Evolutionary conservation across 805 yeast species (phyloP).

Genomic region (Grigorovia yakushimaensis): DNA sequence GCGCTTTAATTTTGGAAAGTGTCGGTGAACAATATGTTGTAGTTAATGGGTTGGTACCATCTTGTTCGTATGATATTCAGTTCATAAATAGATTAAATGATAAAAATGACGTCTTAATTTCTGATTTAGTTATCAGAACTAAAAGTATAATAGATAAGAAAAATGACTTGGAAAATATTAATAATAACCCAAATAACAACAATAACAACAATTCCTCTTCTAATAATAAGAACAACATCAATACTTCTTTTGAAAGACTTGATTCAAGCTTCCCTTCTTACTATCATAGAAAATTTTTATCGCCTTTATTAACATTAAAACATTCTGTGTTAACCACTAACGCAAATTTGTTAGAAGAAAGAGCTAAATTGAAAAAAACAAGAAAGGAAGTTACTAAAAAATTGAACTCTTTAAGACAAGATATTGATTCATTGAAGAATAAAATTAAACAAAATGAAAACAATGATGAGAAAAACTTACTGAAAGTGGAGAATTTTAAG

Average conservation of each 20-base stretch:
- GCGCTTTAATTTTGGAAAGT: conserved; percentile 32
- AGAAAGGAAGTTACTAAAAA: conserved; percentile 51
- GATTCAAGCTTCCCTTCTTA: conserved; percentile 28
- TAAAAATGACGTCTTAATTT: conserved; percentile 28
- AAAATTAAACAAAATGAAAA: conserved; percentile 40
- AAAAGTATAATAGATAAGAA: conserved; percentile 12
- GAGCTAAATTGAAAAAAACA: conserved; percentile 44
- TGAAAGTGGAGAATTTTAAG: conserved; percentile 43
- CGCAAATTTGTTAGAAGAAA: conserved; percentile 48
- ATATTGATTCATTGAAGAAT: conserved; percentile 43
- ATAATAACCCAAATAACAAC: background rate
- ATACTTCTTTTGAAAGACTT: conserved; percentile 16
- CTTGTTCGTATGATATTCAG: conserved; percentile 52
- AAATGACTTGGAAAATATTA: conserved; percentile 3
- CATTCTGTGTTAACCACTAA: conserved; percentile 58
- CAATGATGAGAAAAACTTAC: conserved; percentile 47
- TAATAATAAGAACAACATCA: background rate
- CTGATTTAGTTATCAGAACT: conserved; percentile 34
- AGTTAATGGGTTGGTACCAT: conserved; percentile 55
- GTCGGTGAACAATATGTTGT: conserved; percentile 43
- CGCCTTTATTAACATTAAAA: conserved; percentile 57
- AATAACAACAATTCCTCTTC: conserved; percentile 2
- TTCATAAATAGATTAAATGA: conserved; percentile 31
- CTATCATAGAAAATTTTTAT: conserved; percentile 32
- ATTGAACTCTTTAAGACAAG: conserved; percentile 40